Evolutionary conservation across 345 rosid species (phyloP).

Genomic region (Brassica cretica): DNA sequence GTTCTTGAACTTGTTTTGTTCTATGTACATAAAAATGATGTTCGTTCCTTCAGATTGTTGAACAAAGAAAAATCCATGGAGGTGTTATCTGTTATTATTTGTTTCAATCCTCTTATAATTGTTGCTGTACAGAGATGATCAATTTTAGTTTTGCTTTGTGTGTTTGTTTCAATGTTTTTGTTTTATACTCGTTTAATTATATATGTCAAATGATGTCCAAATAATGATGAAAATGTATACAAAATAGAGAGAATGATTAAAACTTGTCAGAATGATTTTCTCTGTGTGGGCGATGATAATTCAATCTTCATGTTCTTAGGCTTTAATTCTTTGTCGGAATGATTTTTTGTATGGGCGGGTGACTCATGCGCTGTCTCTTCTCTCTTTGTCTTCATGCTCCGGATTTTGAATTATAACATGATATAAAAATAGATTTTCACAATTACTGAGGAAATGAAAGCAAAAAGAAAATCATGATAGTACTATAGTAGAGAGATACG

Average conservation of each 20-base stretch:
- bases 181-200: background rate
- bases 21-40: constrained; percentile 35
- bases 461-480: background rate
- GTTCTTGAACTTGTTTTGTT: constrained; percentile 4
- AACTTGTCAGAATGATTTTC: constrained; percentile 10
- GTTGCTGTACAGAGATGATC: constrained; percentile 20
- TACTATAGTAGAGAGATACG: background rate
- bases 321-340: constrained; percentile 10
- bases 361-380: constrained; percentile 31
- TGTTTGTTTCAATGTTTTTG: background rate
- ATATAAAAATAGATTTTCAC: background rate
- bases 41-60: constrained; percentile 26
- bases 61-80: background rate
- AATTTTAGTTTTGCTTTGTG: background rate
- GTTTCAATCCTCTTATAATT: background rate
- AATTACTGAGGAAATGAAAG: background rate
- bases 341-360: constrained; percentile 15
- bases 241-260: constrained; percentile 18
- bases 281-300: background rate
- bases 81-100: background rate
- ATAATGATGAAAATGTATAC: constrained; percentile 8
- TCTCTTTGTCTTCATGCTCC: background rate
- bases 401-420: background rate
- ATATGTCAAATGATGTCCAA: background rate
- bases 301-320: background rate